Conservation (phyloP, 2,329 filamentous ascomycete genomes). For the Hypoxylon rubiginosum region DNA sequence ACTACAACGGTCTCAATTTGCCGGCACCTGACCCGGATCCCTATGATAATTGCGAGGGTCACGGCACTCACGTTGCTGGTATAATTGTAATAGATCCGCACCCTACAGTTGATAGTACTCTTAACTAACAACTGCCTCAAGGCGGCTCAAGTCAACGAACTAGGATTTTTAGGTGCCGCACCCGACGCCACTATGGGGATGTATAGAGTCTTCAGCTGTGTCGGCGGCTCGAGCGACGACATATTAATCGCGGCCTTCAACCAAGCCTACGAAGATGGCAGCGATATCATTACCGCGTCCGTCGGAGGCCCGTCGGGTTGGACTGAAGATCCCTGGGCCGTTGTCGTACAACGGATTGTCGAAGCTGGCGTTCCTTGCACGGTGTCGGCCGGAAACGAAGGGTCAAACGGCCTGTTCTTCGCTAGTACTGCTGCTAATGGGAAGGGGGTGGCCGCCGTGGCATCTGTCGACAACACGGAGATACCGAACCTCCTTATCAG, state of each 20-base stretch:
- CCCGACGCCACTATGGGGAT: constrained; percentile 66
- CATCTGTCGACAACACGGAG: constrained; percentile 62
- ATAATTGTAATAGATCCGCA: constrained; percentile 58
- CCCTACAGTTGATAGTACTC: no score
- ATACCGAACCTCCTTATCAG: constrained; percentile 58
- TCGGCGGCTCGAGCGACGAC: constrained; percentile 64
- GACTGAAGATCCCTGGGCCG: constrained; percentile 64
- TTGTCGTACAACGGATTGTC: constrained; percentile 65
- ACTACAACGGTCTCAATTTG: constrained; percentile 55
- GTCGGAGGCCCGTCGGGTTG: constrained; percentile 65
- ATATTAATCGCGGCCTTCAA: constrained; percentile 70
- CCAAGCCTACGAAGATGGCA: constrained; percentile 69
- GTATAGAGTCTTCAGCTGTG: constrained; percentile 70
- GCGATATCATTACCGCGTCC: constrained; percentile 68
- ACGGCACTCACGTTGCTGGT: constrained; percentile 73
- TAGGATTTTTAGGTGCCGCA: constrained; percentile 70
- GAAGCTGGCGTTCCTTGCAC: constrained; percentile 65
- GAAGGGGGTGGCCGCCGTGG: constrained; percentile 61
- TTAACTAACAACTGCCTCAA: constrained; percentile 1
- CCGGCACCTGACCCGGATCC: constrained; percentile 56
- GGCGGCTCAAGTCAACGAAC: constrained; percentile 66
- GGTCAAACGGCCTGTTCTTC: constrained; percentile 60
- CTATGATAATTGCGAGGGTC: constrained; percentile 67
- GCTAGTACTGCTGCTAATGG: constrained; percentile 59
- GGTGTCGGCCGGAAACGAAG: constrained; percentile 65